phyloP scores from a whole-genome alignment of 345 rosid species.

The Gossypium arboreum region DNA sequence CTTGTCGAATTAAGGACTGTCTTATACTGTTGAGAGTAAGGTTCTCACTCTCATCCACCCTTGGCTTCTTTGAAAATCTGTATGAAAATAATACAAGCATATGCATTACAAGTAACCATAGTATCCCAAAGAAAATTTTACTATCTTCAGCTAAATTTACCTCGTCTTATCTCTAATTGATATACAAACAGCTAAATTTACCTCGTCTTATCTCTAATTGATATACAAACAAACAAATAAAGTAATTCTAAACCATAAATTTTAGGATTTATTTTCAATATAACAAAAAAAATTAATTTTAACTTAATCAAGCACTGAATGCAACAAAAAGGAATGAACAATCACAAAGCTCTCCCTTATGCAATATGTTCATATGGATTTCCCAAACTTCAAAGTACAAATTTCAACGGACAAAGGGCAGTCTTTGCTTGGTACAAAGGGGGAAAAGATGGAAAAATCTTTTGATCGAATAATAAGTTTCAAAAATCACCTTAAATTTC shows the following conservation, averaged over 20 bases:
- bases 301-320: neutral
- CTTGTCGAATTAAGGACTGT: constrained; percentile 51
- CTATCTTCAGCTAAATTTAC: neutral
- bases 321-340: neutral
- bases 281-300: neutral
- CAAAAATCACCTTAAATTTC: neutral
- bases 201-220: neutral
- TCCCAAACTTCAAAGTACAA: neutral
- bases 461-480: neutral
- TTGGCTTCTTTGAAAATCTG: constrained; percentile 22
- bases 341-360: neutral
- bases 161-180: neutral
- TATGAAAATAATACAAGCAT: neutral
- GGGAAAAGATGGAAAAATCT: constrained; percentile 19
- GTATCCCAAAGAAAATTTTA: neutral
- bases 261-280: neutral
- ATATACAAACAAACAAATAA: neutral
- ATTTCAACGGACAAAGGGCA: neutral
- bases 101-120: neutral
- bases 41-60: constrained; percentile 53
- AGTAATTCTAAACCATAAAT: neutral
- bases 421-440: neutral
- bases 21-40: constrained; percentile 60
- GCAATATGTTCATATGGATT: neutral
- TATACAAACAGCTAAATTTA: neutral